phyloP scores from a whole-genome alignment of 176 grass and related monocot species.

The Urochloa ruziziensis region DNA sequence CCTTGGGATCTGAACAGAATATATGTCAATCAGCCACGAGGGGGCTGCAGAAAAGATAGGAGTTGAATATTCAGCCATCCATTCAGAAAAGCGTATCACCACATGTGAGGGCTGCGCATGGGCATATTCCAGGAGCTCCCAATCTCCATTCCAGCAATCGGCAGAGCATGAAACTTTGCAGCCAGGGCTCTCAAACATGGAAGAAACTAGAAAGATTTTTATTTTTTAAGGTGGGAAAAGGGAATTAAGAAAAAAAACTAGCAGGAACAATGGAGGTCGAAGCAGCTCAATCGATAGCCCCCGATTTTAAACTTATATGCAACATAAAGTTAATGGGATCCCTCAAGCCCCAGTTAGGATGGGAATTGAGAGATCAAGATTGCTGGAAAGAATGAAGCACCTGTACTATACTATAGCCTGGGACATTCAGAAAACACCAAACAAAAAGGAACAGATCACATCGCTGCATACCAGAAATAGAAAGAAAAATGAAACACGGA shows the following conservation, averaged over 20 bases:
- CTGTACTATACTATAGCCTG: neutral
- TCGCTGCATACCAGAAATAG: neutral
- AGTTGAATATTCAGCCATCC: neutral
- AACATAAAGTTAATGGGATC: neutral
- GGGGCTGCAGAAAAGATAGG: neutral
- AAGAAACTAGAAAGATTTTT: neutral
- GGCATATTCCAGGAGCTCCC: conserved; percentile 43
- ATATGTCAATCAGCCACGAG: neutral
- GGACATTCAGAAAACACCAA: neutral
- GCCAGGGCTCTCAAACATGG: neutral
- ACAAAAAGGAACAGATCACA: neutral
- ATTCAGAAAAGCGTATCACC: neutral
- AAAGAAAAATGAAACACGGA: neutral
- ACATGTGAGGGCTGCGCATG: neutral
- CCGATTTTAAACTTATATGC: neutral
- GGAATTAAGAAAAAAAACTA: neutral
- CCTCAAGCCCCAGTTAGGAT: neutral
- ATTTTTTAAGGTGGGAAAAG: neutral
- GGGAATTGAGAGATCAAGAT: neutral
- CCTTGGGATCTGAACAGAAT: conserved; percentile 29
- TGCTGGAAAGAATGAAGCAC: neutral
- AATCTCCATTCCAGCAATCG: neutral
- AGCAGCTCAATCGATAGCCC: neutral
- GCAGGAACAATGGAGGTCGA: neutral
- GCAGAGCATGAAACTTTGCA: neutral